Base-by-base conservation (phyloP, 2,329 filamentous ascomycete genomes). In the Penicillium sp. region DNA sequence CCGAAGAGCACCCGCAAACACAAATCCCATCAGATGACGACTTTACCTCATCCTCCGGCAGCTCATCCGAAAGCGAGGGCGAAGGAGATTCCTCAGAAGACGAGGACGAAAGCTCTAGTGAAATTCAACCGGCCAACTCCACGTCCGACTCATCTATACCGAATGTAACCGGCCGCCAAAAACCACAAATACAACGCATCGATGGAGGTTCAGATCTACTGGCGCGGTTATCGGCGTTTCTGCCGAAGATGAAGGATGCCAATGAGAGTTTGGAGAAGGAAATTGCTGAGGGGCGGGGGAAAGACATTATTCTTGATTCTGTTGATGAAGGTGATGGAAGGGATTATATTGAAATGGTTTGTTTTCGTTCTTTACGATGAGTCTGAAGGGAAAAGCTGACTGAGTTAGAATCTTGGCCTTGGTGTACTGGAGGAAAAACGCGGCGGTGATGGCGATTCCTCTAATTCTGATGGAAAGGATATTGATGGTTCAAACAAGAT, bases 331-430 rank as follows among this genome's bases (percentile, higher is more conserved):
- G 54, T 6, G 54, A 50, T 27, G 59, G 59, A 16, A 56, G 50
- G 22, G 56, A 59, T 35, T 68, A 68, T 45, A 67, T 69, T 41
- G 66, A 69, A 42, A 68, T 69, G 64, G 62, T 64, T 54, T 15
- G 59, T 40, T 29, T 30, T 30, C 7, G 29, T 37, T 20, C 14
- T 26, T 28, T 22, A n/a, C 3, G 4, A 5, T 17, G 22, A n/a
- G 17, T 37, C 14, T 20, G 2, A 13, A 17, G 9, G 23, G 12
- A 41, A 30, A 32, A 23, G 16, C 42, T 41, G 23, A 29, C 15
- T 35, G 8, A 14, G 35, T 25, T 41, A 30, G 65, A 64, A 70
- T 40, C 55, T 71, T 31, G 66, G 67, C 4, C 48, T 71, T 8
- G 68, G 68, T 7, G 68, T 71, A 4, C 49, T 71, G 13, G 63